Percentiles rank a stretch among this genome's conserved stretches.
These are phyloP conservation scores for Sungouiozyma ichnusensis DNA, from an alignment of 805 yeast species.

Conservation along the genomic window DNA sequence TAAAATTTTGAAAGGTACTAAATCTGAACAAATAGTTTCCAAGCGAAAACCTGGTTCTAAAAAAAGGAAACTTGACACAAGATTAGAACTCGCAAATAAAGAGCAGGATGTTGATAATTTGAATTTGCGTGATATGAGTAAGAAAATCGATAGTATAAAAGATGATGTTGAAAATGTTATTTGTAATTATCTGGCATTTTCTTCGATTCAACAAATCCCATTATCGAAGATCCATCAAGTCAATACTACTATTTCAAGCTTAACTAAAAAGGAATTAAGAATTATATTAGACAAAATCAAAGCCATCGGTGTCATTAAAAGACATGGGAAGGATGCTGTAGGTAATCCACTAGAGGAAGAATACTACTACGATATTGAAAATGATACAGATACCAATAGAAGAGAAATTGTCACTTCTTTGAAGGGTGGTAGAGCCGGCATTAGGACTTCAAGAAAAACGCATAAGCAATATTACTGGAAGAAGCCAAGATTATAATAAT, in stretches of 20 bases:
- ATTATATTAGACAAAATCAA: constrained; percentile 34
- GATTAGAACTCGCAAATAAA: neutral
- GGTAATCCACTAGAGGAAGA: constrained; percentile 92
- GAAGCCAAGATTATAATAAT: constrained; percentile 25
- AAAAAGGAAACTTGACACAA: no score
- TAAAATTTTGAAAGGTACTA: no score
- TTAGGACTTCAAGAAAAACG: constrained; percentile 83
- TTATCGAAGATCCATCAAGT: constrained; percentile 58
- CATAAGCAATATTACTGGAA: constrained; percentile 67
- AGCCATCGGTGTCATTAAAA: constrained; percentile 70
- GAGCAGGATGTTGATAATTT: neutral
- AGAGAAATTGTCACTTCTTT: constrained; percentile 58
- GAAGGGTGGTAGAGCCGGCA: constrained; percentile 66
- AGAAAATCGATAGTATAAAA: constrained; percentile 14
- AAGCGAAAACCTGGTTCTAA: no score
- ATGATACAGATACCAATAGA: constrained; percentile 65
- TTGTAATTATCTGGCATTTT: constrained; percentile 80
- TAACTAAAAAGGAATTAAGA: constrained; percentile 37
- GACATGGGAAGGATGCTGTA: constrained; percentile 92
- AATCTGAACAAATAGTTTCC: no score
- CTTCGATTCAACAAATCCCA: constrained; percentile 81
- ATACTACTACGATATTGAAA: constrained; percentile 80
- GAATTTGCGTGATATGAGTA: neutral
- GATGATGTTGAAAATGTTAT: constrained; percentile 53
- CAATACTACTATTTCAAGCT: constrained; percentile 40